Percentiles rank a stretch among this genome's conserved stretches.
Conservation (phyloP, 83 land plant species). For the Picea mariana region DNA sequence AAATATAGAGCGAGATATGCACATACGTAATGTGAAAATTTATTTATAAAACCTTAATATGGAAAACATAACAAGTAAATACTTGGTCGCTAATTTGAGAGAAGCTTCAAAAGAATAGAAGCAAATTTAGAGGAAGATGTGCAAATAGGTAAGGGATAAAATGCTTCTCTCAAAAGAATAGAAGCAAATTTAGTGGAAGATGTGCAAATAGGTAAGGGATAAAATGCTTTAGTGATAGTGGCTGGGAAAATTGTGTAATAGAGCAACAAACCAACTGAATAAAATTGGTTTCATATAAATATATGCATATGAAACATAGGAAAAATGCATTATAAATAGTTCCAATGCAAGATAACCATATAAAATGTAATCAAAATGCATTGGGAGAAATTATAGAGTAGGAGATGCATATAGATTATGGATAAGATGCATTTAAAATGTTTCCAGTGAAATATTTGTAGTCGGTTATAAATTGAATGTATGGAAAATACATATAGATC, state of each 20-base stretch:
- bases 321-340: neutral
- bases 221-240: neutral
- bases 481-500: no score
- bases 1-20: neutral
- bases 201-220: no score
- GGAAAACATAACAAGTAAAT: neutral
- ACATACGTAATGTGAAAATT: neutral
- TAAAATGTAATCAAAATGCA: neutral
- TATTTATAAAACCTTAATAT: neutral
- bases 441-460: no score
- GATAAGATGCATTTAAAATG: neutral
- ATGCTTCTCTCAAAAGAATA: neutral
- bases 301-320: neutral
- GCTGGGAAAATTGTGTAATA: neutral
- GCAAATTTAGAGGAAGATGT: neutral
- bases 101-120: no score
- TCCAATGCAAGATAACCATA: no score
- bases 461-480: no score
- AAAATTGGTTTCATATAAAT: neutral
- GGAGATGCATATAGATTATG: slow-evolving; percentile 1
- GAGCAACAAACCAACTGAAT: neutral
- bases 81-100: neutral
- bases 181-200: neutral
- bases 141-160: neutral
- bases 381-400: neutral